Base-by-base conservation (phyloP, 495 filamentous ascomycete genomes). In the Aspergillus biplanus region DNA sequence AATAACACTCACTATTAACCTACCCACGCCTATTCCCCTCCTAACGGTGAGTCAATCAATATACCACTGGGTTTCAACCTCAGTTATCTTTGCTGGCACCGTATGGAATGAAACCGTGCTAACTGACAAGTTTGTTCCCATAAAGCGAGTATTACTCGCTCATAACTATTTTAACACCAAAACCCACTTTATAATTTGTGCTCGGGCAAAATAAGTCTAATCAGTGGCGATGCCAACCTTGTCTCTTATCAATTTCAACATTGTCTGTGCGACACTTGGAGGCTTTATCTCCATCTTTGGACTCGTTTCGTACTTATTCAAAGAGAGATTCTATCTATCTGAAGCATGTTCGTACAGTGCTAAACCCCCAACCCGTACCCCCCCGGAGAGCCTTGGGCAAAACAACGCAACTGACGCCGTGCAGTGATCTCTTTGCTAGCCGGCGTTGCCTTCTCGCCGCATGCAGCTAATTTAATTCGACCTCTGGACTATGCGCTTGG, bases 221-320 rank as follows among this genome's bases (percentile, higher is more conserved):
- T 11, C 11, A 21, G 27, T 46, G 52, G 47, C 27, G 42, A 97
- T 97, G 92, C 92, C 92, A 56, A 91, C 89, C 49, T 78, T 96
- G 57, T 84, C 82, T 6, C 66, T 92, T 49, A 89, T 85, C 69
- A 92, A 96, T 73, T 97, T 97, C 83, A 96, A 97, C 73, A 91
- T 96, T 62, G 86, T 92, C 61, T 88, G 91, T 69, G 88, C 90
- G 60, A 87, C 89, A 9, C 76, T 97, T 12, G 93, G 93, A 32
- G 92, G 90, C 16, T 98, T 94, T 77, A 88, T 98, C 48, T 92
- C 90, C 2, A 68, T 96, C 21, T 98, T 96, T 71, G 92, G 90
- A 8, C 79, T 97, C 42, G 92, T 97, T 0, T 95, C 91, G 4
- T 96, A 93, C 74, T 83, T 97, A 11, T 83, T 89, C 75, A 97